These are phyloP conservation scores for Multifurca ochricompacta DNA, from an alignment of 768 basidiomycete genomes.

Conservation along the genomic window DNA sequence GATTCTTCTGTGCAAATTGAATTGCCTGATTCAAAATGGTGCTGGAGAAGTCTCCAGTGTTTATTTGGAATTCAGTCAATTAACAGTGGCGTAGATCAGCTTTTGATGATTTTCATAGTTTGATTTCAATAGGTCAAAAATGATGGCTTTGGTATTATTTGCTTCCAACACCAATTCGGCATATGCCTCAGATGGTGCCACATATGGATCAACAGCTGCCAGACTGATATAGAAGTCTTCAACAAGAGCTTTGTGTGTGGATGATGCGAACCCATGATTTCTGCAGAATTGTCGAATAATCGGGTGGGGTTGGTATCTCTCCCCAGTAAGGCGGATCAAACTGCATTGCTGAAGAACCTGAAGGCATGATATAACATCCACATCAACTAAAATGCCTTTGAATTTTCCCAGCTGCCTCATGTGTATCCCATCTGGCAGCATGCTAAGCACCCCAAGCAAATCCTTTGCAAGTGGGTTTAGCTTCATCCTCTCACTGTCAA, in stretches of 20 bases:
- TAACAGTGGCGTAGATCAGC: too few relatives aligned
- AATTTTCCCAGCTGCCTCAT: background rate
- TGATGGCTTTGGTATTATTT: too few relatives aligned
- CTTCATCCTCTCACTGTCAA: background rate
- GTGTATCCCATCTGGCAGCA: conserved; percentile 2
- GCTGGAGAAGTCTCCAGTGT: too few relatives aligned
- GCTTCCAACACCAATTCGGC: background rate
- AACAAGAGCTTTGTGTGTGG: background rate
- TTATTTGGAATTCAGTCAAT: too few relatives aligned
- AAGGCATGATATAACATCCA: background rate
- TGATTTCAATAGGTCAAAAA: too few relatives aligned
- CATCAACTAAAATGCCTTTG: background rate
- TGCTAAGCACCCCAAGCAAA: conserved; percentile 1
- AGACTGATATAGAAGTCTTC: background rate
- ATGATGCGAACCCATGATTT: background rate
- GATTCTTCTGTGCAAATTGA: too few relatives aligned
- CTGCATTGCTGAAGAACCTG: background rate
- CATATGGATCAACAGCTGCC: background rate
- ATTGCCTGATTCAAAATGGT: too few relatives aligned
- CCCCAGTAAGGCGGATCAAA: background rate
- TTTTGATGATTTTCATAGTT: too few relatives aligned
- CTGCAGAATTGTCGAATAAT: background rate
- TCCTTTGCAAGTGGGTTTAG: background rate
- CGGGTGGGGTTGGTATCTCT: background rate
- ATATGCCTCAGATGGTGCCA: background rate